Base-by-base conservation (phyloP, 352 stramenopile species). In the Phytopythium litorale region DNA sequence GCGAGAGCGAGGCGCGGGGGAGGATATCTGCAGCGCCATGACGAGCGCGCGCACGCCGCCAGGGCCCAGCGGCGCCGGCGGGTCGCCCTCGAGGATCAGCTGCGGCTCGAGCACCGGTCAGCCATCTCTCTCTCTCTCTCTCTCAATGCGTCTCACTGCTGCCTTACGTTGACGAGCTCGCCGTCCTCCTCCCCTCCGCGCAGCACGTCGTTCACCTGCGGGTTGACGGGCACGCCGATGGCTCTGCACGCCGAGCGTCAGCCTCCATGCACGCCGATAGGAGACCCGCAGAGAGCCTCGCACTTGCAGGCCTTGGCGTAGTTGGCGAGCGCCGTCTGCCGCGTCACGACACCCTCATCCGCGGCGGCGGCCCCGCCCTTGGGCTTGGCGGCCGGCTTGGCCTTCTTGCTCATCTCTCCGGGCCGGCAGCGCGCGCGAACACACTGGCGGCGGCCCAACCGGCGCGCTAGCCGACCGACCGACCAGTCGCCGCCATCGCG, bases 1-100 rank as follows among this genome's bases (percentile, higher is more conserved):
- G 0, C 32, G 28, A n/a, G 32, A 63, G 33, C 35, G 52, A 48
- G 49, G 52, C 8, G 23, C 50, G 40, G 28, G 69, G 52, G 67
- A 87, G 84, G 84, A 92, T 92, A 91, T 93, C 65, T 92, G 75
- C 37, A 94, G 76, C 23, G 83, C 83, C 68, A 88, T 72, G n/a
- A 71, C 68, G 42, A 94, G 66, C 12, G 85, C 85, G 12, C 79
- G 81, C 51, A 91, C 67, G 32, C 82, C 80, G 16, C 80, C 81
- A 8, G 81, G 81, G 25, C 85, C 83, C 0, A 94, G 64, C 4
- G 72, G 62, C 8, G 79, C 83, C 11, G 85, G 73, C 21, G 81
- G 73, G 46, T 92, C 83, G 35, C 79, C 85, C 67, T 92, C 85
- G 3, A 94, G 69, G 56, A 94, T 87, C 59, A 94, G 76, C 85